These are phyloP conservation scores for Alternaria arborescens DNA, from an alignment of 2,329 filamentous ascomycete genomes.

Conservation along the genomic window DNA sequence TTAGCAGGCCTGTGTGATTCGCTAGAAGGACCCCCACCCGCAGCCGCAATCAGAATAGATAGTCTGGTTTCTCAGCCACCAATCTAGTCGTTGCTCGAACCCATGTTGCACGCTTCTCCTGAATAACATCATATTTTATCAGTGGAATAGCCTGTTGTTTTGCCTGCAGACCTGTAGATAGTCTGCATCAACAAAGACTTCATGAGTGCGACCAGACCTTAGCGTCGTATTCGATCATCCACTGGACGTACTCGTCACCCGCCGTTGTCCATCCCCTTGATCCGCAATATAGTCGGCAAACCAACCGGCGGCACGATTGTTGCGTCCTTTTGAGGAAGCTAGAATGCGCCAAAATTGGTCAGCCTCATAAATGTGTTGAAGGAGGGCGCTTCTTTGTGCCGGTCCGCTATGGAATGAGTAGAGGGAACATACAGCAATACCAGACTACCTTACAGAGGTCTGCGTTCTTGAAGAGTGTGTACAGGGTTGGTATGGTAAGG, in stretches of 20 bases:
- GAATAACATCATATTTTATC: background rate
- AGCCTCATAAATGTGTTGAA: background rate
- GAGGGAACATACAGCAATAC: constrained; percentile 60
- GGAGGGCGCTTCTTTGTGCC: background rate
- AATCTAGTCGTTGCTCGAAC: no score
- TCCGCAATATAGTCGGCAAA: constrained; percentile 62
- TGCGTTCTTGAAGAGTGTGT: constrained; percentile 62
- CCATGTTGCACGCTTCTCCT: no score
- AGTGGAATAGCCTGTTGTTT: constrained; percentile 43
- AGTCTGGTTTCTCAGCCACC: no score
- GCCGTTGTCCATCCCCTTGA: constrained; percentile 60
- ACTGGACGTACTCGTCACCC: constrained; percentile 57
- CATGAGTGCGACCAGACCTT: background rate
- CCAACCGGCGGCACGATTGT: constrained; percentile 64
- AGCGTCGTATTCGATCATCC: constrained; percentile 61
- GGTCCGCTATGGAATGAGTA: background rate
- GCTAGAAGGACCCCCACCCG: no score
- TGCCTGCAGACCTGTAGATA: no score
- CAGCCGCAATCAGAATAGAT: no score
- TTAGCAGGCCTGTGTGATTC: no score
- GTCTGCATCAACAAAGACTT: background rate
- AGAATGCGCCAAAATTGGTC: background rate
- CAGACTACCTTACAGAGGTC: constrained; percentile 61
- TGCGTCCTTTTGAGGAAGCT: constrained; percentile 66
- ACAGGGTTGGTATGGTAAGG: constrained; percentile 58